These are phyloP conservation scores for Solanum virginianum DNA, from an alignment of 257 asterid species.

Conservation along the genomic window DNA sequence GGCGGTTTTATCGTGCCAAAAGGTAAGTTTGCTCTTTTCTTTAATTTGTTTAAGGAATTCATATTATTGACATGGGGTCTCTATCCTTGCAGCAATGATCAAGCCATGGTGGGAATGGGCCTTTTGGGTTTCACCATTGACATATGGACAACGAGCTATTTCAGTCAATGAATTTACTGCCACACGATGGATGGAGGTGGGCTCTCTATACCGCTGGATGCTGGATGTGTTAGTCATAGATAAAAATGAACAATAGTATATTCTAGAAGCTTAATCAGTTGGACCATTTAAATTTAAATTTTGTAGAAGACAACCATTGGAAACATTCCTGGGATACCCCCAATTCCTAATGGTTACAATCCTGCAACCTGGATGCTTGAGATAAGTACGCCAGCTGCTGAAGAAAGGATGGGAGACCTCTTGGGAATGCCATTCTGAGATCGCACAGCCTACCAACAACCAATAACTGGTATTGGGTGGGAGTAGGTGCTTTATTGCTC, in stretches of 20 bases:
- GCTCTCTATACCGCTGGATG: neutral
- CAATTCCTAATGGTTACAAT: conserved; percentile 56
- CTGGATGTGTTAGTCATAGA: neutral
- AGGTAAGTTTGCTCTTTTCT: conserved; percentile 22
- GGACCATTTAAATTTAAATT: neutral
- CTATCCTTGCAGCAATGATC: conserved; percentile 49
- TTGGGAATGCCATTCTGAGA: conserved; percentile 42
- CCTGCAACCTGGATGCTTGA: conserved; percentile 99
- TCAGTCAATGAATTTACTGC: conserved; percentile 80
- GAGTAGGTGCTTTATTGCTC: conserved; percentile 50
- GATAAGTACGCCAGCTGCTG: conserved; percentile 61
- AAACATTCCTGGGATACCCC: conserved; percentile 42
- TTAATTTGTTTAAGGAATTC: neutral
- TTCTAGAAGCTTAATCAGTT: neutral
- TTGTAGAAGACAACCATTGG: conserved; percentile 36
- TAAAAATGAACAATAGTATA: neutral
- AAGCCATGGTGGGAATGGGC: conserved; percentile 96
- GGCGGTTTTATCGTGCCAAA: conserved; percentile 85
- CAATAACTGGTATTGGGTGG: conserved; percentile 74
- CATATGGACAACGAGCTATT: conserved; percentile 75
- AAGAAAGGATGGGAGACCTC: conserved; percentile 37
- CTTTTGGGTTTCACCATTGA: conserved; percentile 79
- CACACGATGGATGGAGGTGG: conserved; percentile 70
- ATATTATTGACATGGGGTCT: neutral
- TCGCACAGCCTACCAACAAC: conserved; percentile 52